phyloP scores from a whole-genome alignment of 179 eudicot genomes.

The Spergularia azorica region DNA sequence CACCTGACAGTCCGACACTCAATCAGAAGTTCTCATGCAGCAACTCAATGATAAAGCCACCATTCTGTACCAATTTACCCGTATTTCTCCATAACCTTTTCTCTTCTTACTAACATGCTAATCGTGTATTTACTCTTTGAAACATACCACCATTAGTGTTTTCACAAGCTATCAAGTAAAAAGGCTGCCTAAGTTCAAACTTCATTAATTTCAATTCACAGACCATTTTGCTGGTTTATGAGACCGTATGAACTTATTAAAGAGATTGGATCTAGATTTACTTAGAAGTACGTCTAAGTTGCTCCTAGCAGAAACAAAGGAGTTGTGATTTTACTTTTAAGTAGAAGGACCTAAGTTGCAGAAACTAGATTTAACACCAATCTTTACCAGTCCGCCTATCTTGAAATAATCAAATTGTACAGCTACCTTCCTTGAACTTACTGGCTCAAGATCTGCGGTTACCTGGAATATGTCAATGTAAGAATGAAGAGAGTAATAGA shows the following conservation, averaged over 20 bases:
- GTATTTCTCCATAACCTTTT: background rate
- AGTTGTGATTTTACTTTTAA: background rate
- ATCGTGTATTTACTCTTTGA: background rate
- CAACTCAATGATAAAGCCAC: background rate
- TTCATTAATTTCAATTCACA: no score
- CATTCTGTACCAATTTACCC: background rate
- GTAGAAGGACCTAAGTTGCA: background rate
- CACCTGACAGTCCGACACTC: background rate
- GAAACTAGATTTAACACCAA: background rate
- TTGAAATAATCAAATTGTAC: constrained; percentile 89
- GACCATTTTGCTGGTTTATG: background rate
- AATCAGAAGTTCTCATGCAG: background rate
- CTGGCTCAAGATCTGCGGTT: constrained; percentile 83
- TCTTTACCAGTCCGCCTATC: constrained; percentile 75
- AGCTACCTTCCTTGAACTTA: constrained; percentile 83
- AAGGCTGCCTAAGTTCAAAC: no score
- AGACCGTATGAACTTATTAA: background rate
- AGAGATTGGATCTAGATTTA: background rate
- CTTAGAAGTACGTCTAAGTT: background rate
- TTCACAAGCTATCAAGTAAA: no score
- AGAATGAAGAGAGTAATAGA: constrained; percentile 8
- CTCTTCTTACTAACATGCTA: background rate
- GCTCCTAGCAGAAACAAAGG: background rate
- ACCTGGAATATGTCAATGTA: constrained; percentile 46
- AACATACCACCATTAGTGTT: no score